Evolutionary conservation across 768 basidiomycete genomes (phyloP), one percentile per base, ranked within the genome.

Genomic region (Boletus coccyginus): DNA sequence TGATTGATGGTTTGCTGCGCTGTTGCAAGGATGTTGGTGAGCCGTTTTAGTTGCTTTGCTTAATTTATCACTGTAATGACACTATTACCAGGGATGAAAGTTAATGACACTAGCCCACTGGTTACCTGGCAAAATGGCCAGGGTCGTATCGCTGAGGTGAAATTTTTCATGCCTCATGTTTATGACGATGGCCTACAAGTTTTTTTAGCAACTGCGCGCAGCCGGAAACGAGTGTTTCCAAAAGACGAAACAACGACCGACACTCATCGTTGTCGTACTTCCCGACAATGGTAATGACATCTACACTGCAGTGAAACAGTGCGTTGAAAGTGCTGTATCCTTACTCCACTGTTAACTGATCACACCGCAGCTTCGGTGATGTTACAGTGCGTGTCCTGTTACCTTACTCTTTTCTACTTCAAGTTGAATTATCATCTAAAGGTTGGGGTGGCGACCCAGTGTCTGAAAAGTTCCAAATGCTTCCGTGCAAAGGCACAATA

Each of bases 281-380:
- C 91, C 90, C 0, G 87, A 92, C 58, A 81, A 81, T 2, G 87
- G 84, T 1, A 85, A 87, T 41, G 88, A 92, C 49, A 81, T 90
- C 11, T 92, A 92, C 62, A 84, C 80, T 3, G 82, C 84, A 19
- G 81, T 92, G 27, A 92, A 92, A 72, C 86, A 90, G 90, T 92
- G 64, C 58, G 84, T 78, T 52, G 19, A 46, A 32, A 50, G 27
- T 2, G 19, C 19, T 29, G n/a, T 49, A 17, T 40, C 46, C 32
- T 42, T 54, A 5, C 32, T 17, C 43, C 29, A 43, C 21, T 19
- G 50, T 31, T 53, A 12, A 59, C 57, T 54, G 31, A 56, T 43
- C 19, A 14, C 13, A 33, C 56, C 65, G 39, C 53, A 92, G 90
- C 64, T 90, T 90, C 50, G 90, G 90, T 7, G 89, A 92, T 62